Evolutionary conservation across 495 filamentous ascomycete genomes (phyloP).

Genomic region (Penicillium robsamsonii): DNA sequence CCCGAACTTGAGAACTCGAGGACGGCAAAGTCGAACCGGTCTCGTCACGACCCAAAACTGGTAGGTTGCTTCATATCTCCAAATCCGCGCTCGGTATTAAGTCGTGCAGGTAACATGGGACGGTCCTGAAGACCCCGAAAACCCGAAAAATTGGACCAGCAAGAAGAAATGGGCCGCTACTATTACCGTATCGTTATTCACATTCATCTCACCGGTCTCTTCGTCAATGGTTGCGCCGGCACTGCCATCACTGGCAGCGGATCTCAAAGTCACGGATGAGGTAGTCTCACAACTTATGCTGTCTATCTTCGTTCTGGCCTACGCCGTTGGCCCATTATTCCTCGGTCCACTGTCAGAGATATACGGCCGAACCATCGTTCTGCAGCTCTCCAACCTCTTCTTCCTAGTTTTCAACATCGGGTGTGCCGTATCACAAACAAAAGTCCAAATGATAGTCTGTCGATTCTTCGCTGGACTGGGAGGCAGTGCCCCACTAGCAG

Average conservation of each 20-base stretch:
- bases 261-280: conserved; percentile 58
- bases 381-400: conserved; percentile 61
- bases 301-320: conserved; percentile 74
- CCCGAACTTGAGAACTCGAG: conserved; percentile 25
- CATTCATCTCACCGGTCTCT: conserved; percentile 70
- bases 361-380: conserved; percentile 63
- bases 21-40: conserved; percentile 22
- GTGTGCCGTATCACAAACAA: conserved; percentile 52
- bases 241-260: conserved; percentile 50
- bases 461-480: conserved; percentile 60
- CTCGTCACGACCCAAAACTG: conserved; percentile 26
- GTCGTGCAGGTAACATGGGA: conserved; percentile 50
- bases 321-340: conserved; percentile 66
- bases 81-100: conserved; percentile 4
- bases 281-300: conserved; percentile 59
- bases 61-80: conserved; percentile 14
- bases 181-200: conserved; percentile 57
- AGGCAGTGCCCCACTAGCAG: conserved; percentile 52
- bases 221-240: conserved; percentile 75
- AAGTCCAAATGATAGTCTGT: conserved; percentile 52
- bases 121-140: conserved; percentile 54
- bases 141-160: conserved; percentile 59
- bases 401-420: conserved; percentile 62
- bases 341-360: conserved; percentile 73
- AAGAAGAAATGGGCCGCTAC: conserved; percentile 63